A percentile compares a stretch with the other conserved stretches of the same genome.
Evolutionary conservation across 2,329 filamentous ascomycete species (phyloP).

Genomic region (Hortaea werneckii): DNA sequence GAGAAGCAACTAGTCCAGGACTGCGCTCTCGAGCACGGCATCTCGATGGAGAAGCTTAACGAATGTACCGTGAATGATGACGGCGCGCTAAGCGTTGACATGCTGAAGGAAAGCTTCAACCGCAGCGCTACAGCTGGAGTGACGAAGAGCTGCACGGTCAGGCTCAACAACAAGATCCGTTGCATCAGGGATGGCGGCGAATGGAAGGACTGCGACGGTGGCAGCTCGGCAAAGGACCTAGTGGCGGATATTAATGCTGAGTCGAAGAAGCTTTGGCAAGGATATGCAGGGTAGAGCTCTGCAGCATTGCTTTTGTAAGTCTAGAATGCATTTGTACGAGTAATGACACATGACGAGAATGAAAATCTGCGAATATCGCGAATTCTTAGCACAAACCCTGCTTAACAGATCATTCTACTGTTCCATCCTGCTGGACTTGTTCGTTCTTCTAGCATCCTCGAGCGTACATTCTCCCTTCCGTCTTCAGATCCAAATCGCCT

Average conservation of each 20-base stretch:
- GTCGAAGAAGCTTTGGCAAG: not conserved
- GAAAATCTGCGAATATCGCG: not conserved
- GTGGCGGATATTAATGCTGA: slow-evolving; percentile 47
- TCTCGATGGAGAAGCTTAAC: slow-evolving; percentile 74
- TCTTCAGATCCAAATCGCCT: no score
- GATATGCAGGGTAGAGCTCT: not conserved
- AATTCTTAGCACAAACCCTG: no score
- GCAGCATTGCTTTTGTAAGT: not conserved
- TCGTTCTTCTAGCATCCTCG: no score
- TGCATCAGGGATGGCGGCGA: slow-evolving; percentile 71
- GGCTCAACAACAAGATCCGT: slow-evolving; percentile 68
- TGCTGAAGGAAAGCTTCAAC: slow-evolving; percentile 59
- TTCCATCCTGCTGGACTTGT: no score
- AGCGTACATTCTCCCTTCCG: no score
- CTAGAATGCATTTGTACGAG: not conserved
- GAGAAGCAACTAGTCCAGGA: slow-evolving; percentile 67
- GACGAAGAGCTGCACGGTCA: slow-evolving; percentile 38
- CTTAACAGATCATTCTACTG: no score
- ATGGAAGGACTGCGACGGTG: slow-evolving; percentile 70
- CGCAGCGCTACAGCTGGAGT: slow-evolving; percentile 44
- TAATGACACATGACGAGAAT: not conserved
- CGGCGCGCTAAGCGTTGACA: slow-evolving; percentile 56
- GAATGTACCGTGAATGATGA: slow-evolving; percentile 69
- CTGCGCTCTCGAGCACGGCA: slow-evolving; percentile 82
- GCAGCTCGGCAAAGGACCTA: slow-evolving; percentile 59